phyloP scores from a whole-genome alignment of 2,329 filamentous ascomycete genomes.

The Hymenoscyphus linearis region DNA sequence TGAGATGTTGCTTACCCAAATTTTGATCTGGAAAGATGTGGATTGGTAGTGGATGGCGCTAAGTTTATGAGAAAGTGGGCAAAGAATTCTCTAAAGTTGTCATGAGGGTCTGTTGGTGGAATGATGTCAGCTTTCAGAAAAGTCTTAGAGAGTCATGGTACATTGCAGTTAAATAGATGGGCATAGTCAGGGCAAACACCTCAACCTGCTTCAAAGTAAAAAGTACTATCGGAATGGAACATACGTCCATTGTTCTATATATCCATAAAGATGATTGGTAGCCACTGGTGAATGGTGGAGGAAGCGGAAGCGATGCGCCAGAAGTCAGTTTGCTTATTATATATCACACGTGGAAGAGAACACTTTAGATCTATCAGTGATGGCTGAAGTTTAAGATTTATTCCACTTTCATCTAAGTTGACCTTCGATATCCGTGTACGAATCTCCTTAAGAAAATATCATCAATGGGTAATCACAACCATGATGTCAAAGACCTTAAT shows the following conservation, averaged over 20 bases:
- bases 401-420: neutral
- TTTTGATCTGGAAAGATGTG: neutral
- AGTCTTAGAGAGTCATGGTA: too few relatives aligned
- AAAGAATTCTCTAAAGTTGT: neutral
- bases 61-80: neutral
- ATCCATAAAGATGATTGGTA: neutral
- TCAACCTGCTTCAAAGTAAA: neutral
- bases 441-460: neutral
- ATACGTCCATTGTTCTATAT: neutral
- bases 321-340: neutral
- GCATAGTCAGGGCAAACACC: neutral
- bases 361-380: neutral
- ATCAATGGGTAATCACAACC: neutral
- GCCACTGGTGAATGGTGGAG: neutral
- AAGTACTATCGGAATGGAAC: neutral
- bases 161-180: neutral
- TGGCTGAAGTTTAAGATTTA: neutral
- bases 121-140: neutral
- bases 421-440: neutral
- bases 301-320: too few relatives aligned
- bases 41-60: slow-evolving; percentile 5
- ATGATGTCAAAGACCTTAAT: too few relatives aligned
- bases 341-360: neutral
- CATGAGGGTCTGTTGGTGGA: neutral
- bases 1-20: neutral